Evolutionary conservation across 192 early-diverging fungal species (phyloP), one percentile per base, ranked within the genome.

Genomic region (Coemansia sp.): DNA sequence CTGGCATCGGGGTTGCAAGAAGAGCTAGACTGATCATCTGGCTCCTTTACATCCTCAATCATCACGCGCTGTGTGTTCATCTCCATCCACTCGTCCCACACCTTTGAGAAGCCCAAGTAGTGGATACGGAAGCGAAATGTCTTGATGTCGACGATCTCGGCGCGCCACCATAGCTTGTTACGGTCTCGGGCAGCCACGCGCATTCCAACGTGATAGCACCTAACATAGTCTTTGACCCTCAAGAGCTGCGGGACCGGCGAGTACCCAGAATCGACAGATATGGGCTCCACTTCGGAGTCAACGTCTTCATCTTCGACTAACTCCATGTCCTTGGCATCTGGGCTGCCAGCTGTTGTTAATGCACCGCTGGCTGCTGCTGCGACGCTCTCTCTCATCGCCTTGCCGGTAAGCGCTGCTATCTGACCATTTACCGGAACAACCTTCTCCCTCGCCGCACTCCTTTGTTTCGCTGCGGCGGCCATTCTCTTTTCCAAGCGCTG

Each of bases 81-180:
- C 50, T 85, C 83, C 46, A 85, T 70, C 83, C 83, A 85, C 54
- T 85, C 83, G 44, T 85, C 81, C 50, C 79, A 81, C 33, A 62
- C 45, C 15, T 55, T 54, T 1, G 65, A 61, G 17, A 78, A 80
- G 5, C 80, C 80, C 18, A 65, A 63, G 50, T 85, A 85, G 46
- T 83, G 83, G 18, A 85, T 69, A 20, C 82, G 58, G 1, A 84
- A 64, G 28, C 83, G 58, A 32, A 80, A 84, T 20, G 80, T 66
- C 52, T 78, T 81, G 8, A 82, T 61, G 15, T 78, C 83, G n/a
- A 62, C 50, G n/a, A 86, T 78, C 13, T 57, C 54, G 0, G 78
- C 83, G 11, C 46, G 46, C 55, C 80, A 65, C 84, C 84, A 86
- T 36, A 78, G 67, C 67, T 74, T 80, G 47, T 80, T 75, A 18